Conservation (phyloP, 352 stramenopile species). For the Phytophthora tentaculata region DNA sequence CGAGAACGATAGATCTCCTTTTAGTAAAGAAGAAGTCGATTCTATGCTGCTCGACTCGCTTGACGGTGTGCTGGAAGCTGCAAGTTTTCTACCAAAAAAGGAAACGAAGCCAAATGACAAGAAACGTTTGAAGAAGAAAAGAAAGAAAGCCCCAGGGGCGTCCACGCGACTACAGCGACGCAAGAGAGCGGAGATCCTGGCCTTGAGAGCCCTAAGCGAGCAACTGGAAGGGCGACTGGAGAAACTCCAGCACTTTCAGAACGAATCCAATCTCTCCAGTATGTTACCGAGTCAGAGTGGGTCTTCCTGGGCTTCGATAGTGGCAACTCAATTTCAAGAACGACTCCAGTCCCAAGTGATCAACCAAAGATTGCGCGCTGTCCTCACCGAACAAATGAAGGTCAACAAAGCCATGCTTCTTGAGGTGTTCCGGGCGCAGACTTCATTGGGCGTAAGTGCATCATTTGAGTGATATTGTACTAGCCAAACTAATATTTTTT, state of each 20-base stretch:
- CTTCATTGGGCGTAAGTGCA: slow-evolving; percentile 20
- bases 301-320: slow-evolving; percentile 27
- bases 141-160: slow-evolving; percentile 20
- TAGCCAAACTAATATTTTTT: not conserved
- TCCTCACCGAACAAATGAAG: slow-evolving; percentile 23
- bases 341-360: slow-evolving; percentile 28
- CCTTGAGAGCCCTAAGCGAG: slow-evolving; percentile 16
- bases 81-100: slow-evolving; percentile 17
- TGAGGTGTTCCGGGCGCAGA: slow-evolving; percentile 21
- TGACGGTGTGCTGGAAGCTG: slow-evolving; percentile 9
- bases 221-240: slow-evolving; percentile 26
- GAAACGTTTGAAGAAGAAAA: slow-evolving; percentile 18
- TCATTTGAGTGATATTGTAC: not conserved
- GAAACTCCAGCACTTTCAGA: slow-evolving; percentile 14
- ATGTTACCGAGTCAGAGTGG: not conserved
- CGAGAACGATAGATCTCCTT: slow-evolving; percentile 22
- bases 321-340: slow-evolving; percentile 20
- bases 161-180: slow-evolving; percentile 31
- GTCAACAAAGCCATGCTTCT: slow-evolving; percentile 12
- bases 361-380: slow-evolving; percentile 28
- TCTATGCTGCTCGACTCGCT: slow-evolving; percentile 26
- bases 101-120: not conserved
- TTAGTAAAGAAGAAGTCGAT: slow-evolving; percentile 14
- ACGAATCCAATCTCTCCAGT: not conserved
- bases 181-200: slow-evolving; percentile 24